Conservation (phyloP, 2,329 filamentous ascomycete genomes). For the Penicillium italicum region DNA sequence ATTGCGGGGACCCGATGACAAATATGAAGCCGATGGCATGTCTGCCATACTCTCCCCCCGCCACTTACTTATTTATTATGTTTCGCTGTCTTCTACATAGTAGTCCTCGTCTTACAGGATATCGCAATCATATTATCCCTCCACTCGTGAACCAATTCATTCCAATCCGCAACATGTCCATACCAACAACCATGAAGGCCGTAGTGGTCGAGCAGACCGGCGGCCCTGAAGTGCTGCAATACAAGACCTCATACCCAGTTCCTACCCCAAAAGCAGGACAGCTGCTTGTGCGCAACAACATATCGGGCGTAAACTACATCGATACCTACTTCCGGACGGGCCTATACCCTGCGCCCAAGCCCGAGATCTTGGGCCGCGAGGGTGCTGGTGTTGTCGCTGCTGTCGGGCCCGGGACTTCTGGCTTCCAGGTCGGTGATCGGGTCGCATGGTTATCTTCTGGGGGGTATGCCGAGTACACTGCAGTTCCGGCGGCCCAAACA, state of each 20-base stretch:
- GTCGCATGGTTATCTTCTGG: slow-evolving; percentile 64
- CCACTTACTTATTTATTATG: slow-evolving; percentile 10
- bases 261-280: slow-evolving; percentile 66
- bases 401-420: slow-evolving; percentile 50
- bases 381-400: slow-evolving; percentile 68
- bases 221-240: slow-evolving; percentile 67
- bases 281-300: slow-evolving; percentile 76
- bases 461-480: slow-evolving; percentile 60
- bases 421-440: slow-evolving; percentile 63
- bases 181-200: slow-evolving; percentile 68
- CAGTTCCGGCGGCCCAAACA: slow-evolving; percentile 51
- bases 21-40: not conserved
- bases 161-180: slow-evolving; percentile 41
- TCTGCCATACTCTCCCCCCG: not conserved
- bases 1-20: slow-evolving; percentile 10
- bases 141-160: slow-evolving; percentile 4
- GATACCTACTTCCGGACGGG: slow-evolving; percentile 89
- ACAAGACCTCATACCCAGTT: slow-evolving; percentile 67
- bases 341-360: slow-evolving; percentile 69
- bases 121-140: slow-evolving; percentile 15
- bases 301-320: slow-evolving; percentile 81
- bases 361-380: slow-evolving; percentile 76
- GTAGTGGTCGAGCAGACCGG: slow-evolving; percentile 70
- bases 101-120: slow-evolving; percentile 13
- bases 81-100: slow-evolving; percentile 12